phyloP scores from a whole-genome alignment of 768 basidiomycete species.

The Tulasnella sp. region DNA sequence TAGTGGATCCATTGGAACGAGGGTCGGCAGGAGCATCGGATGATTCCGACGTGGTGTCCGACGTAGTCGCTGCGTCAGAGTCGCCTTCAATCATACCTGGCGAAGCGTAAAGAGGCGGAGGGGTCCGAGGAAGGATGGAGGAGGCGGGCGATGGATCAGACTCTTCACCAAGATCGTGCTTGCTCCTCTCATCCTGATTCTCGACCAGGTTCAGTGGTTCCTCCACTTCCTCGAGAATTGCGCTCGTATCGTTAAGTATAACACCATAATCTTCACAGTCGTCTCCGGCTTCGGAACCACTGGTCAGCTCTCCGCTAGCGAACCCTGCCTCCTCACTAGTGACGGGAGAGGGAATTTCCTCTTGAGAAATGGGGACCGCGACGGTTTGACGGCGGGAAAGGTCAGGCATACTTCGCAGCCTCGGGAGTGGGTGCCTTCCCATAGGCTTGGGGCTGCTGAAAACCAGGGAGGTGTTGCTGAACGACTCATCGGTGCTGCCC shows the following conservation, averaged over 20 bases:
- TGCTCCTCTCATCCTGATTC: neutral
- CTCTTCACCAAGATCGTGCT: neutral
- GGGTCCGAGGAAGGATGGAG: neutral
- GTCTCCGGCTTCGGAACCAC: conserved; percentile 3
- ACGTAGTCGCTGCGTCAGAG: too few species aligned
- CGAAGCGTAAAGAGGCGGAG: neutral
- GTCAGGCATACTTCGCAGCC: neutral
- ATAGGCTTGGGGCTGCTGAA: neutral
- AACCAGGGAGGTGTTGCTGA: neutral
- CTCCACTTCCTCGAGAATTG: neutral
- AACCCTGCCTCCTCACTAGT: neutral
- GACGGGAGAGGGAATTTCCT: too few species aligned
- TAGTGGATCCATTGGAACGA: neutral
- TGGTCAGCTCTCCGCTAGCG: conserved; percentile 4
- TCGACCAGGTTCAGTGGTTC: neutral
- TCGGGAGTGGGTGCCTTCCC: neutral
- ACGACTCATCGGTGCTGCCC: neutral
- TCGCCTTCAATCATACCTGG: too few species aligned
- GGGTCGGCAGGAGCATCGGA: too few species aligned
- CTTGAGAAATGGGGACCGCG: too few species aligned
- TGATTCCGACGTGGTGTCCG: too few species aligned
- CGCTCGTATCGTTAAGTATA: neutral
- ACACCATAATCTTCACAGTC: neutral
- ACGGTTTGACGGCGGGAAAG: too few species aligned
- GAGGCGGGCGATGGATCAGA: neutral